Conservation (phyloP, 805 yeast species). For the Candida michaelii region DNA sequence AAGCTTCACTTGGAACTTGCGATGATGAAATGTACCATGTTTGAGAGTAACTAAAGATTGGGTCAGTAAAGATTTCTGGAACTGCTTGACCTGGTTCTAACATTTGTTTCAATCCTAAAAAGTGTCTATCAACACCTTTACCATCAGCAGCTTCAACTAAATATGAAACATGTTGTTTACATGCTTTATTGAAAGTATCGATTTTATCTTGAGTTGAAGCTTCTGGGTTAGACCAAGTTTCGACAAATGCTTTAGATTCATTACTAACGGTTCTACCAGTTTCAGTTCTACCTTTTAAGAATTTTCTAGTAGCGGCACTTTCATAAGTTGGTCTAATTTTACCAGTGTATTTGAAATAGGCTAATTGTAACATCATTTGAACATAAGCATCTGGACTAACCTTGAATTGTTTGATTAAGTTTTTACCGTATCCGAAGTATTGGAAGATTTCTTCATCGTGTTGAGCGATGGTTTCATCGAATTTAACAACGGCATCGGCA, state of each 20-base stretch:
- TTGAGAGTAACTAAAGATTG: constrained; percentile 70
- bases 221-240: constrained; percentile 63
- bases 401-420: constrained; percentile 78
- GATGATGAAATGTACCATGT: constrained; percentile 90
- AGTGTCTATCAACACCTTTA: constrained; percentile 89
- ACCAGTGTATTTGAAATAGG: constrained; percentile 81
- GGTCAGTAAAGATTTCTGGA: constrained; percentile 73
- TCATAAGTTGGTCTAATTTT: constrained; percentile 88
- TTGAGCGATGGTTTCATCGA: constrained; percentile 54
- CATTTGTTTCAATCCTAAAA: constrained; percentile 82
- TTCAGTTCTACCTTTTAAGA: constrained; percentile 89
- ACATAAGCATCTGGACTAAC: constrained; percentile 91
- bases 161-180: constrained; percentile 70
- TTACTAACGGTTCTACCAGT: constrained; percentile 81
- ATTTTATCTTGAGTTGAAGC: constrained; percentile 57
- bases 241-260: constrained; percentile 69
- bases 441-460: constrained; percentile 80
- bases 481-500: constrained; percentile 52
- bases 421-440: constrained; percentile 83
- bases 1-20: constrained; percentile 75
- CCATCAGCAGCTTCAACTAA: constrained; percentile 80
- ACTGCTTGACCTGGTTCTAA: constrained; percentile 54
- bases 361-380: constrained; percentile 89
- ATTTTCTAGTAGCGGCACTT: constrained; percentile 91
- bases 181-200: constrained; percentile 67